phyloP scores from a whole-genome alignment of 2,329 filamentous ascomycete species.

The Tympanopsis confertula region DNA sequence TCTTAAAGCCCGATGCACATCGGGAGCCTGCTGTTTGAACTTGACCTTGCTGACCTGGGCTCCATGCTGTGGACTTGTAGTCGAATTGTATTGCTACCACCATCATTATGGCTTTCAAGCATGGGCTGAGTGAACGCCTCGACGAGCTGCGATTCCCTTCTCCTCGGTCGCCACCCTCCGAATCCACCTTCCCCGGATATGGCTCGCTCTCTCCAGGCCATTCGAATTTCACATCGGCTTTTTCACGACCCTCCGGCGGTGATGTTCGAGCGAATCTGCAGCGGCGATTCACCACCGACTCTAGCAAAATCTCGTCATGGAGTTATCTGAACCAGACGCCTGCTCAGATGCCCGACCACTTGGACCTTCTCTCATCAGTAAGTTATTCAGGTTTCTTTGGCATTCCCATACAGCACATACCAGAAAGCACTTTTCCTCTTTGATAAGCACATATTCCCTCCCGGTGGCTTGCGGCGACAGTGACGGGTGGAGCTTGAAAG shows the following conservation, averaged over 20 bases:
- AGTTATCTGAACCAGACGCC: conserved; percentile 47
- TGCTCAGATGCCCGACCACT: conserved; percentile 26
- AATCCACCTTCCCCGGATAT: conserved; percentile 63
- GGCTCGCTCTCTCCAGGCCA: conserved; percentile 64
- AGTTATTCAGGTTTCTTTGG: conserved; percentile 11
- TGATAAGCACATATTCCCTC: too few species aligned
- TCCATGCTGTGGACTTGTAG: too few species aligned
- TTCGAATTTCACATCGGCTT: conserved; percentile 27
- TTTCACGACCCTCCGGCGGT: conserved; percentile 44
- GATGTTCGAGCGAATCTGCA: conserved; percentile 71
- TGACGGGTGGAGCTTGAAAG: too few species aligned
- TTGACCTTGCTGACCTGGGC: too few species aligned
- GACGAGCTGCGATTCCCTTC: conserved; percentile 71
- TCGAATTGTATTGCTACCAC: too few species aligned
- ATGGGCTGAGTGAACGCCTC: conserved; percentile 53
- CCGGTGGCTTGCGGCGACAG: too few species aligned
- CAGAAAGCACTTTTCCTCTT: too few species aligned
- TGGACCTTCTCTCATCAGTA: conserved; percentile 40
- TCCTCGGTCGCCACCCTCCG: conserved; percentile 68
- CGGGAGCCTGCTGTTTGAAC: too few species aligned
- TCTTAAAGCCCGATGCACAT: too few species aligned
- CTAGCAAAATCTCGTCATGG: conserved; percentile 69
- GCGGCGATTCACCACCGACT: conserved; percentile 88
- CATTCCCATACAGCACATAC: too few species aligned
- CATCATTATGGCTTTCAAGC: conserved; percentile 21